Evolutionary conservation across 2,329 filamentous ascomycete genomes (phyloP).

Genomic region (Colletotrichum agaves): DNA sequence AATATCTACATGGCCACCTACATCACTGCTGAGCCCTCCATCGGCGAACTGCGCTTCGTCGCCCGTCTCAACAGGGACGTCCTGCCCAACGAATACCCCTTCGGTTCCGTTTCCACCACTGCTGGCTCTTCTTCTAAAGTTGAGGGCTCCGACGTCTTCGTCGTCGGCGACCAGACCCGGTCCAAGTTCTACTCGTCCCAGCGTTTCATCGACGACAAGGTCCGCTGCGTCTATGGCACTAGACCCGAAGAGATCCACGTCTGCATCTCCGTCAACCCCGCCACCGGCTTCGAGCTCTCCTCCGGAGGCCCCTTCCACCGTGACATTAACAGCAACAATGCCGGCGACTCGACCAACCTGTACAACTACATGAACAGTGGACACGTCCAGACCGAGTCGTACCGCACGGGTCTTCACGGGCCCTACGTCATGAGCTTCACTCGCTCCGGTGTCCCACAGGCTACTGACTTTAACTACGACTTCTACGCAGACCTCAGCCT

Average conservation of each 20-base stretch:
- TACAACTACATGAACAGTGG: conserved; percentile 78
- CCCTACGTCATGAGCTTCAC: conserved; percentile 72
- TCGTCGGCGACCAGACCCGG: conserved; percentile 70
- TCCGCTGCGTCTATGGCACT: conserved; percentile 69
- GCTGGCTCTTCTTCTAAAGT: conserved; percentile 60
- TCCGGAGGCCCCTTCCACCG: conserved; percentile 75
- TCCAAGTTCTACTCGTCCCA: conserved; percentile 77
- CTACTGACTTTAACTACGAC: conserved; percentile 60
- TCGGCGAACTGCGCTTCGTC: conserved; percentile 73
- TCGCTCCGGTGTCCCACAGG: conserved; percentile 64
- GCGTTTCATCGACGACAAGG: conserved; percentile 75
- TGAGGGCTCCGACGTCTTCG: conserved; percentile 69
- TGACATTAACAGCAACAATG: conserved; percentile 74
- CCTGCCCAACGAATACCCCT: conserved; percentile 64
- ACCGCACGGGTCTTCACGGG: conserved; percentile 71
- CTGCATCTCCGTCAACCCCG: conserved; percentile 66
- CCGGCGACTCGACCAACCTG: conserved; percentile 64
- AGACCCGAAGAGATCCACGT: conserved; percentile 60
- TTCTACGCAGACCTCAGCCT: conserved; percentile 70
- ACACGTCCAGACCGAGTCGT: conserved; percentile 71
- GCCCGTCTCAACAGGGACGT: conserved; percentile 64
- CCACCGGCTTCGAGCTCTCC: conserved; percentile 62
- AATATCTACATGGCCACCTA: conserved; percentile 71
- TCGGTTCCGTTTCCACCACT: conserved; percentile 66
- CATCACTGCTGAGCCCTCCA: conserved; percentile 64